Evolutionary conservation across 139 green algal genomes (phyloP), one percentile per base, ranked within the genome.

Genomic region (Nannochloris sp.): DNA sequence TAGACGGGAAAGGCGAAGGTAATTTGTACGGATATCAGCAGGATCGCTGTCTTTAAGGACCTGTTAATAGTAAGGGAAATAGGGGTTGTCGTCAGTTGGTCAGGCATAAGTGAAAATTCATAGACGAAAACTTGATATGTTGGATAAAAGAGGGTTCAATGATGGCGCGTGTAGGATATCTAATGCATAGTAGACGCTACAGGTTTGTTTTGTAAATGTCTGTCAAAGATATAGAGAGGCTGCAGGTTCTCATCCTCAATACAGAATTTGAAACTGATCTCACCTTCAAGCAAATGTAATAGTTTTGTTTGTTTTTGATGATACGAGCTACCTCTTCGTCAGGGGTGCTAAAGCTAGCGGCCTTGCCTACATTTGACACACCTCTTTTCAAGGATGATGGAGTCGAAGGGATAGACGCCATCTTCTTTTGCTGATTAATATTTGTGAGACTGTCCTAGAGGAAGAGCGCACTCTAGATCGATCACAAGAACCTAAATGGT

Each of bases 281-380:
- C 25, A 65, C 59, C 59, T 65, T 65, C 13, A 65, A 36, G 27
- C 25, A 36, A 33, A 65, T 55, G 34, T 65, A 65, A 31, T 65
- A 65, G 4, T 65, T 65, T 19, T n/a, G 36, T 25, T 65, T 51
- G 29, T 65, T 30, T 2, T 29, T 24, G 13, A 65, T 36, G 13
- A 65, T 65, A n/a, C 59, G 24, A 32, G 13, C n/a, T 4, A 65
- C 33, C 51, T 65, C 59, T 36, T 65, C 59, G 9, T 65, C 33
- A 31, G 59, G 14, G 23, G 59, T 54, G 37, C 36, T 36, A 23
- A 65, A 65, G n/a, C 25, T 34, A 25, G 59, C 59, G 1, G 39
- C 59, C 51, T 55, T 65, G 10, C 59, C 59, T 37, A 65, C 44
- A 19, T 9, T 51, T 19, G 19, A 27, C 42, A 51, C 42, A 19